Conservation (phyloP, 2,329 filamentous ascomycete genomes). For the Drechslerella dactyloides region DNA sequence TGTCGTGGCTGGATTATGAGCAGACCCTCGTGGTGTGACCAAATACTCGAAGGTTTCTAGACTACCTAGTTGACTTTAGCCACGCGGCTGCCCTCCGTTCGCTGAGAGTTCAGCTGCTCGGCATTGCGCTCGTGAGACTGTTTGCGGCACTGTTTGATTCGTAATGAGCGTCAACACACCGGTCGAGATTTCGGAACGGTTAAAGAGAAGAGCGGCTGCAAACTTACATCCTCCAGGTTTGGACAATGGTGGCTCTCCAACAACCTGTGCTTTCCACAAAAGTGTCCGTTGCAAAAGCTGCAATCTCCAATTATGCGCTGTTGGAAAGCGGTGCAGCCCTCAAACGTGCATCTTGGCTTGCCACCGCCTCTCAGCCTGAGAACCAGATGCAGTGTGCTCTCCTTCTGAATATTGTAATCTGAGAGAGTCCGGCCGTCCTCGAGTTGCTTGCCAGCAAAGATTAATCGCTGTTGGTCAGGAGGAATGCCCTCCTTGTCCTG, state of each 20-base stretch:
- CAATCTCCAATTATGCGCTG: conserved; percentile 97
- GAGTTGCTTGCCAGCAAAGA: conserved; percentile 99
- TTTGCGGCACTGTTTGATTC: conserved; percentile 77
- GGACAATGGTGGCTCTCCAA: conserved; percentile 93
- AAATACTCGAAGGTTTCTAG: conserved; percentile 32
- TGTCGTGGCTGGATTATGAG: background rate
- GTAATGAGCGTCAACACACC: conserved; percentile 52
- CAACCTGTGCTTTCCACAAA: conserved; percentile 92
- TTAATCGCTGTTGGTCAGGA: conserved; percentile 98
- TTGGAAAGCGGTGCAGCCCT: conserved; percentile 83
- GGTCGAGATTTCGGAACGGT: background rate
- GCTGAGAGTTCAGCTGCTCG: conserved; percentile 86
- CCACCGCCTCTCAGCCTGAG: conserved; percentile 45
- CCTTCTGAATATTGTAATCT: conserved; percentile 99
- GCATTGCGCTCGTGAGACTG: conserved; percentile 94
- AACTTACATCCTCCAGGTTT: conserved; percentile 82
- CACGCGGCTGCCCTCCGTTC: conserved; percentile 73
- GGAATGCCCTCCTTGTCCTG: conserved; percentile 99
- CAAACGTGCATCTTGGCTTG: conserved; percentile 74
- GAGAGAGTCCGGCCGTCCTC: conserved; percentile 98
- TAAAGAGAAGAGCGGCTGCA: conserved; percentile 52
- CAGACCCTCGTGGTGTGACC: background rate
- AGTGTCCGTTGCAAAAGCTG: conserved; percentile 90
- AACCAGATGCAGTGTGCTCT: conserved; percentile 48
- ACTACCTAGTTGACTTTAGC: conserved; percentile 80